Evolutionary conservation across 1,284 basidiomycete species (phyloP).

Genomic region (Apiotrichum montevideense): DNA sequence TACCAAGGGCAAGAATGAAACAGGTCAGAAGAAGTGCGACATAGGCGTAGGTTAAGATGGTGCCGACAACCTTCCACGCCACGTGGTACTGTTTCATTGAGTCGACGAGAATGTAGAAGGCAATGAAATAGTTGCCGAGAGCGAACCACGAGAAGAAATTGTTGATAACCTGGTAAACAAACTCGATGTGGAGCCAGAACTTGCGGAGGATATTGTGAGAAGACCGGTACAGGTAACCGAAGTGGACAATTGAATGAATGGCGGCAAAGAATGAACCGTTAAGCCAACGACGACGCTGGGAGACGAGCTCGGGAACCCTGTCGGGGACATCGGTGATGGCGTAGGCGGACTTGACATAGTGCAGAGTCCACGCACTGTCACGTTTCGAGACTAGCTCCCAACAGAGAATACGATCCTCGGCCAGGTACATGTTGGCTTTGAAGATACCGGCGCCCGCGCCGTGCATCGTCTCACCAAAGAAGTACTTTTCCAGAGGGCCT

Average conservation of each 20-base stretch:
- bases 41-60: slow-evolving; percentile 78
- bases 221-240: slow-evolving; percentile 86
- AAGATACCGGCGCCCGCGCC: slow-evolving; percentile 85
- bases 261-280: slow-evolving; percentile 97
- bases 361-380: slow-evolving; percentile 76
- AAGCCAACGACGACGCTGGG: slow-evolving; percentile 88
- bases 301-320: slow-evolving; percentile 81
- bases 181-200: slow-evolving; percentile 89
- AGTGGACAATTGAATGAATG: slow-evolving; percentile 81
- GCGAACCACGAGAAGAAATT: slow-evolving; percentile 89
- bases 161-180: slow-evolving; percentile 81
- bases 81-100: slow-evolving; percentile 4
- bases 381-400: slow-evolving; percentile 92
- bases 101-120: slow-evolving; percentile 53
- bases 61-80: slow-evolving; percentile 58
- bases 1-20: slow-evolving; percentile 85
- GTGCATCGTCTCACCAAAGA: slow-evolving; percentile 89
- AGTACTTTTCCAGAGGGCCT: slow-evolving; percentile 89
- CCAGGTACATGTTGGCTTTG: slow-evolving; percentile 92
- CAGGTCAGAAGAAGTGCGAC: slow-evolving; percentile 79
- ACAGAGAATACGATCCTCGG: slow-evolving; percentile 72
- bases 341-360: slow-evolving; percentile 89
- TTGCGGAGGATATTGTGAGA: slow-evolving; percentile 78
- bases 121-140: slow-evolving; percentile 83
- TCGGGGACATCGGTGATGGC: slow-evolving; percentile 90